Base-by-base conservation (phyloP, 495 filamentous ascomycete species). In the Cladorrhinum samala region DNA sequence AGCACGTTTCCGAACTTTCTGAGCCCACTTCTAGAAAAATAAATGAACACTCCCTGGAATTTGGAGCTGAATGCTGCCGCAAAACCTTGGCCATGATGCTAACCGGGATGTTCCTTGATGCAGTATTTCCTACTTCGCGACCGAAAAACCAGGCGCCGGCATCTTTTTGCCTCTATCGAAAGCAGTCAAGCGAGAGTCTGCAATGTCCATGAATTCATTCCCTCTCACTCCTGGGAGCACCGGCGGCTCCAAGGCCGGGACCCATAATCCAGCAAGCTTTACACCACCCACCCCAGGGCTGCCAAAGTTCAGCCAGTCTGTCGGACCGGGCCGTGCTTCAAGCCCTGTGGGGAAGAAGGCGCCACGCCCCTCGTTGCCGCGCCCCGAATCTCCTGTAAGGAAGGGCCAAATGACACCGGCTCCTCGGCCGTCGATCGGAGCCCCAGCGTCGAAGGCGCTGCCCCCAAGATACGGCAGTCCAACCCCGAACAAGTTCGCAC, bases 161-260 rank as follows among this genome's bases (percentile, higher is more conserved):
- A 97, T 99, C 61, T 99, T 99, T 64, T 80, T 99, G 4, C 94
- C 93, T 9, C 79, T 95, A 49, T 86, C 86, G 68, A 92, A 92
- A 66, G 86, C 86, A 40, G 77, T 80, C 57, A 91, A 87, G 63
- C 81, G 83, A 40, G 71, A 78, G 52, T 81, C 75, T 40, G 76
- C 73, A 50, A 77, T 75, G 52, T 80, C 80, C 18, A 68, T 50
- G 13, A 57, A 73, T 50, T 78, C 80, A n/a, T 81, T 77, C 60
- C 80, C 85, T 13, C 72, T 77, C 24, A 89, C 84, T 9, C 89
- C 90, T 9, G 81, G 81, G 1, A 86, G 56, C 30, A 33, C 27
- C 27, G 65, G 66, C 44, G 77, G 72, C 9, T 68, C 83, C 53
- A 82, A 78, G 60, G 62, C 74, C 24, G 72, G 69, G 30, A 72